Conservation (phyloP, 2,329 filamentous ascomycete species). For the Xylaria sp. region DNA sequence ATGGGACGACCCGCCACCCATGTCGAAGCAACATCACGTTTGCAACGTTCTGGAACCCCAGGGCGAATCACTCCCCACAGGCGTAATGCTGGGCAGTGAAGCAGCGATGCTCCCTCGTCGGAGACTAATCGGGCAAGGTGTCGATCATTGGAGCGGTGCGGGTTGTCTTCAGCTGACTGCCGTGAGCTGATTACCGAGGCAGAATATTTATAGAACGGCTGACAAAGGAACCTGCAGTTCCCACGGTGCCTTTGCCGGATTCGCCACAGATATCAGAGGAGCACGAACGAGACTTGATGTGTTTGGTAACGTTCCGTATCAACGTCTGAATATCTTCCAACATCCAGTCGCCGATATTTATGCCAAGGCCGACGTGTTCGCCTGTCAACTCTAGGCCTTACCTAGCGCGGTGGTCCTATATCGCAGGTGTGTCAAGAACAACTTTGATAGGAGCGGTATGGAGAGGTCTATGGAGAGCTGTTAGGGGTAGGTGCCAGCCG, state of each 20-base stretch:
- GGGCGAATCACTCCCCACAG: neutral
- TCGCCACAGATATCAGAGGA: neutral
- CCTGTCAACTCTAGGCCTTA: neutral
- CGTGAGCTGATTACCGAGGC: neutral
- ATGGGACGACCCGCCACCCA: neutral
- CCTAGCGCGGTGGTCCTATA: neutral
- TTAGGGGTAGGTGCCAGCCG: neutral
- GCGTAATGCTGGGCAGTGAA: neutral
- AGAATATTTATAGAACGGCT: neutral
- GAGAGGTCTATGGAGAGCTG: neutral
- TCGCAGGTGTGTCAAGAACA: neutral
- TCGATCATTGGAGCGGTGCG: slow-evolving; percentile 2
- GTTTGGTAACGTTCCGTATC: neutral
- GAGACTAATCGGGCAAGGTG: neutral
- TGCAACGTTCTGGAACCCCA: slow-evolving; percentile 3
- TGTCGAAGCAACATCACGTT: slow-evolving; percentile 3
- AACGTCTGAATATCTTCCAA: neutral
- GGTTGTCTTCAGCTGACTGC: neutral
- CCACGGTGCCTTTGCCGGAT: neutral
- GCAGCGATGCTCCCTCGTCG: slow-evolving; percentile 5
- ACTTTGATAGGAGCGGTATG: neutral
- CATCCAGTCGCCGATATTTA: neutral
- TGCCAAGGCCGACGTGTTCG: neutral
- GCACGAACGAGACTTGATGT: neutral
- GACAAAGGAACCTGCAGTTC: neutral